Base-by-base conservation (phyloP, 441 rosid genomes). In the Adansonia gregorii region DNA sequence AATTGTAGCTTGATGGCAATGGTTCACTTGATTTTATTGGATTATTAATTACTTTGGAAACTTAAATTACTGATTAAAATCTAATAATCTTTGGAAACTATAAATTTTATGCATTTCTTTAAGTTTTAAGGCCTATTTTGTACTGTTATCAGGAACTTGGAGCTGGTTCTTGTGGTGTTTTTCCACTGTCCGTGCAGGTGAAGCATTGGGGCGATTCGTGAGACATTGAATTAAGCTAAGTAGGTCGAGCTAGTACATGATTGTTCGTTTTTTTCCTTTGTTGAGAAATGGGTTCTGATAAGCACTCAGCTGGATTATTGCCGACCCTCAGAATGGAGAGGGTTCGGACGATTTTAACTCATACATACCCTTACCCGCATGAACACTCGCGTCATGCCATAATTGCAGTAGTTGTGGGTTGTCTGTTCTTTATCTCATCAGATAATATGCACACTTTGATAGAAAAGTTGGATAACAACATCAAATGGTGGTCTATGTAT, bases 401-500 rank as follows among this genome's bases (percentile, higher is more conserved):
- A 64, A 96, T 96, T 85, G 99, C 99, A 8, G 98, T 94, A 58
- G 91, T 82, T 51, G 90, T 91, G 68, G 99, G 98, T 80, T 96
- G 99, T 82, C 83, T 96, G 72, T 96, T 96, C 80, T 96, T 96
- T 82, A 96, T 96, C 74, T 94, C 99, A 0, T 94, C 98, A 2
- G 99, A 96, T 77, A 96, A 96, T 83, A 92, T 96, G 90, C 99
- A 91, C 73, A 96, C 98, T 27, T 94, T 96, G 48, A 79, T 94
- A 17, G 99, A 93, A 59, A 96, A 94, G 86, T 85, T 96, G 80
- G 95, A 93, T 82, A 89, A 86, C 31, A 93, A 93, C 78, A 74
- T 96, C 73, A 96, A 96, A 78, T 96, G 99, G 99, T 96, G 98
- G 99, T 93, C 98, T 56, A 96, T 96, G 97, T 96, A 96, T 85